Conservation (phyloP, 1,284 basidiomycete species). For the Trichosporon sp. region DNA sequence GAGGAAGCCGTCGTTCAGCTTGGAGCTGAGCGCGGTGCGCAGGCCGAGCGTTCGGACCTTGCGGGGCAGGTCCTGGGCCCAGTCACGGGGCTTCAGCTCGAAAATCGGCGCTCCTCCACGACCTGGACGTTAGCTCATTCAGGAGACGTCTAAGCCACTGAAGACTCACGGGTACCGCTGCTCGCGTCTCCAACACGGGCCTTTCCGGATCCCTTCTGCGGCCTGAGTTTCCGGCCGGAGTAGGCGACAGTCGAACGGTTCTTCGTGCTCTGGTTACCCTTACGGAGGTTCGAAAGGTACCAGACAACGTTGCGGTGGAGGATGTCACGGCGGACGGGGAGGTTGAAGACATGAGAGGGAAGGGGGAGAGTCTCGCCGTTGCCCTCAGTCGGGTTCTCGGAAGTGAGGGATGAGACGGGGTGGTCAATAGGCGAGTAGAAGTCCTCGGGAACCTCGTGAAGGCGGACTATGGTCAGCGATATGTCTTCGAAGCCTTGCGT, state of each 20-base stretch:
- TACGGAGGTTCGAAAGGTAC: constrained; percentile 81
- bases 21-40: constrained; percentile 79
- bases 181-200: constrained; percentile 88
- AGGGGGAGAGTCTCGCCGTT: constrained; percentile 45
- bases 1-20: constrained; percentile 72
- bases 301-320: constrained; percentile 91
- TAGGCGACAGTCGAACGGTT: constrained; percentile 85
- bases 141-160: too few species aligned
- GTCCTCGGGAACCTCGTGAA: constrained; percentile 25
- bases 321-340: constrained; percentile 85
- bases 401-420: constrained; percentile 51
- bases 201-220: constrained; percentile 87
- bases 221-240: constrained; percentile 83
- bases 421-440: constrained; percentile 41
- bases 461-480: constrained; percentile 24
- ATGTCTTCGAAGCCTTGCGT: neutral
- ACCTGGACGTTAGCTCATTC: constrained; percentile 33
- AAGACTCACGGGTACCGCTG: constrained; percentile 72
- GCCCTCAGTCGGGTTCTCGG: constrained; percentile 41
- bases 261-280: constrained; percentile 68
- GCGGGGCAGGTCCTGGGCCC: constrained; percentile 82
- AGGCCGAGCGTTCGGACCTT: constrained; percentile 93
- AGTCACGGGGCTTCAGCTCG: constrained; percentile 86
- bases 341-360: constrained; percentile 67
- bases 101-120: constrained; percentile 90